Evolutionary conservation across 2,329 filamentous ascomycete genomes (phyloP), one percentile per base, ranked within the genome.

Genomic region (Diplodia corticola): DNA sequence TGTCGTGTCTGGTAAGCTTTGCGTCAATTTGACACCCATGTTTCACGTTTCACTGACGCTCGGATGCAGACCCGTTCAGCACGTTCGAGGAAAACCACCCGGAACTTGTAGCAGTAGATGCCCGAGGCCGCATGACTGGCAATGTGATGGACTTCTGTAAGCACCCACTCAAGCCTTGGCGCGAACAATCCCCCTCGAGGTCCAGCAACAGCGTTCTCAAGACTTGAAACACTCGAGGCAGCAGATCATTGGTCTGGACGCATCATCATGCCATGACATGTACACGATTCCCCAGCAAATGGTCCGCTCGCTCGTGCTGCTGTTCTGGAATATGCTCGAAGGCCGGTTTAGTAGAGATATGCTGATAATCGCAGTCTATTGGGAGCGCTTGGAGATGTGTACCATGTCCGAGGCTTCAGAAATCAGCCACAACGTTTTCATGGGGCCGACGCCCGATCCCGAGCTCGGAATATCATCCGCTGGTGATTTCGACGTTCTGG

Each of bases 321-420:
- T 48, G 24, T 9, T 26, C 4, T 15, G 20, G 22, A 9, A n/a
- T 20, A n/a, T 44, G n/a, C 7, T 44, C 20, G 17, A 44, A 9
- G n/a, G 7, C 6, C n/a, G n/a, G 6, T n/a, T 44, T n/a, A 20
- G 17, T 44, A 20, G n/a, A 7, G n/a, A 20, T 20, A 44, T 37
- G 46, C 37, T 68, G n/a, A 64, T 53, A 20, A 40, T 12, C 22
- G 20, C 49, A 86, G 83, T 92, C 75, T 89, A 91, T 71, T 92
- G 92, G 80, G 95, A 99, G 77, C 86, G 93, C 66, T 79, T 87
- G 59, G 95, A 99, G 80, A 98, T 99, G 94, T 93, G 91, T 77
- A 85, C 85, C 67, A 97, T 98, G 94, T 93, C 94, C 12, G 88
- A 88, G 72, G 90, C 93, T 3, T 93, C 93, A 0, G 91, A 97